These are phyloP conservation scores for Lagenaria siceraria DNA, from an alignment of 306 rosid species.

Conservation along the genomic window DNA sequence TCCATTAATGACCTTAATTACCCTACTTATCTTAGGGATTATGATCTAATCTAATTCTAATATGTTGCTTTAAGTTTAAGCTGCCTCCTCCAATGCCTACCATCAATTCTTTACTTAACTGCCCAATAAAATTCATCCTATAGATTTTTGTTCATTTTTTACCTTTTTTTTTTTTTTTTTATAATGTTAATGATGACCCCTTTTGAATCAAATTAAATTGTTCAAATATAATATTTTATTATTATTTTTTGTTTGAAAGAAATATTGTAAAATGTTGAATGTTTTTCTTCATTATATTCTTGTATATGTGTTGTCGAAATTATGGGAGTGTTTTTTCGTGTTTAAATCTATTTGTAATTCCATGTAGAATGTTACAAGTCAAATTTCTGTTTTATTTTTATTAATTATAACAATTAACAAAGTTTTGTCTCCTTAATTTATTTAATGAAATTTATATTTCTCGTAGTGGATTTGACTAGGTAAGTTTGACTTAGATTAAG, in stretches of 20 bases:
- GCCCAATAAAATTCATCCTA: background rate
- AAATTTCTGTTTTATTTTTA: no score
- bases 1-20: background rate
- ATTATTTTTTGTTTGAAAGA: no score
- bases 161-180: background rate
- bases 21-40: background rate
- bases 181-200: background rate
- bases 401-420: no score
- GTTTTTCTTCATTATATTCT: no score
- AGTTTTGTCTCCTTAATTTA: background rate
- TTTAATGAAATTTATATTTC: background rate
- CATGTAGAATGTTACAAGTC: background rate
- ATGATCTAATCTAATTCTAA: background rate
- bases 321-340: background rate
- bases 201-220: no score
- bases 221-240: no score
- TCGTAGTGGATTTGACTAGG: no score
- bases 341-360: background rate
- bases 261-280: no score
- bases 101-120: background rate
- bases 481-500: no score
- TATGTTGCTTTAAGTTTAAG: background rate
- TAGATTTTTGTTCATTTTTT: background rate
- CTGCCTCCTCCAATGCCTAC: background rate
- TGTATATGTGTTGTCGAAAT: background rate